Base-by-base conservation (phyloP, 768 basidiomycete genomes). In the Dentipellis fragilis region DNA sequence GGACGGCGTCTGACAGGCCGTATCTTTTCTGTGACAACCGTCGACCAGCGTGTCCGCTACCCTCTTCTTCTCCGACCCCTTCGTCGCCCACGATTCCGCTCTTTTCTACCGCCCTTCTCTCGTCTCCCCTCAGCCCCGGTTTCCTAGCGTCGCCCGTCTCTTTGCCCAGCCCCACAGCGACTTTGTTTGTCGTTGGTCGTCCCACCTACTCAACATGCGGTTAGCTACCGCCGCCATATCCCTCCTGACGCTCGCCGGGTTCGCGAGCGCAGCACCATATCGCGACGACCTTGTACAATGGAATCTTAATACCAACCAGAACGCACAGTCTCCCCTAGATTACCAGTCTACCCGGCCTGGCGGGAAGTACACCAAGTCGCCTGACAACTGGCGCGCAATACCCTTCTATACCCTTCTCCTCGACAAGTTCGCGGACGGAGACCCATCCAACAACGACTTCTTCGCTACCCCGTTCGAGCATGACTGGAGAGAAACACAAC, bases 371-470 rank as follows among this genome's bases (percentile, higher is more conserved):
- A 87, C 81, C 0, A 76, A 80, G 0, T 93, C 91, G 0, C 93
- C 93, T 0, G 48, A 60, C 12, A 96, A 96, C 69, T 96, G 93
- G 93, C 82, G 93, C 17, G 72, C 80, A 6, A 70, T 91, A 10
- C 89, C 90, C 1, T 76, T 83, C 51, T 93, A 93, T 66, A 89
- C 86, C 45, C 64, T 92, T 63, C 83, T 95, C 51, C 69, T 93
- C 61, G 93, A 96, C 78, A 95, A 95, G 71, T 95, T 90, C 66
- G 91, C 91, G 12, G 92, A 95, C 63, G 93, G 93, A 1, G 88
- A 93, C 67, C 93, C 93, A 2, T 71, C 81, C 46, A 96, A 95
- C 66, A 93, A 96, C 68, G 89, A 95, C 73, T 94, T 74, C 69
- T 96, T 93, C 66, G 75, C 75, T 23, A 81, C 89, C 21, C 75